phyloP scores from a whole-genome alignment of 2,329 filamentous ascomycete genomes.

The Coleophoma eucalyptorum region DNA sequence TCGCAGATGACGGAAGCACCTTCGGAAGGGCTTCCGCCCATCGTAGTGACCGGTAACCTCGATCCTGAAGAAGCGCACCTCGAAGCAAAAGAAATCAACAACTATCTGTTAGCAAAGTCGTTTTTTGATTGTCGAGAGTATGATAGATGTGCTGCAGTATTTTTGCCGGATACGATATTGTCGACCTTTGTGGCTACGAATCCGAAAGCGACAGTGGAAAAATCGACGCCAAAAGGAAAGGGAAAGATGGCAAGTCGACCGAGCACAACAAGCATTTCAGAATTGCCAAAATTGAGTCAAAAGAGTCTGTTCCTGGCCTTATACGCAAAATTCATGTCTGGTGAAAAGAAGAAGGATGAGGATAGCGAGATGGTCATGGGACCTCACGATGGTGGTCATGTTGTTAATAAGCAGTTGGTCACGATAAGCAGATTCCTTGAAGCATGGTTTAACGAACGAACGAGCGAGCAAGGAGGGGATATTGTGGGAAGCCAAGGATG shows the following conservation, averaged over 20 bases:
- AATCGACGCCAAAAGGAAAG: slow-evolving; percentile 51
- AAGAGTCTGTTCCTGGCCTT: slow-evolving; percentile 88
- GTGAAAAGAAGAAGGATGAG: slow-evolving; percentile 94
- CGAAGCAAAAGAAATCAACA: slow-evolving; percentile 75
- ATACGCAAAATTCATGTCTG: slow-evolving; percentile 88
- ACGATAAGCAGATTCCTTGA: slow-evolving; percentile 73
- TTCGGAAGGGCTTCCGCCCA: slow-evolving; percentile 44
- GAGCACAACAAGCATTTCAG: slow-evolving; percentile 5
- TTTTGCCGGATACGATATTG: slow-evolving; percentile 77
- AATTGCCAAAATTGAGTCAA: slow-evolving; percentile 67
- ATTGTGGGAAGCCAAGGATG: slow-evolving; percentile 75
- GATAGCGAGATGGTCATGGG: slow-evolving; percentile 97
- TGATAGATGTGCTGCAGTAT: slow-evolving; percentile 87
- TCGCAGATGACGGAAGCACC: slow-evolving; percentile 52
- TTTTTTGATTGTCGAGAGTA: slow-evolving; percentile 95
- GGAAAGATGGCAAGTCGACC: slow-evolving; percentile 42
- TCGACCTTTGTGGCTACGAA: slow-evolving; percentile 54
- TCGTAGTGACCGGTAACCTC: slow-evolving; percentile 49
- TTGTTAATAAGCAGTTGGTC: slow-evolving; percentile 80
- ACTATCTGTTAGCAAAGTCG: slow-evolving; percentile 86
- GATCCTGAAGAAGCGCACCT: slow-evolving; percentile 72
- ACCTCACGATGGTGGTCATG: slow-evolving; percentile 81
- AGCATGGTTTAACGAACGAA: slow-evolving; percentile 72
- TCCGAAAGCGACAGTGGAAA: slow-evolving; percentile 31
- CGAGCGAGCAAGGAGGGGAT: slow-evolving; percentile 48